These are phyloP conservation scores for Lachnellula occidentalis DNA, from an alignment of 2,329 filamentous ascomycete species.

Conservation along the genomic window DNA sequence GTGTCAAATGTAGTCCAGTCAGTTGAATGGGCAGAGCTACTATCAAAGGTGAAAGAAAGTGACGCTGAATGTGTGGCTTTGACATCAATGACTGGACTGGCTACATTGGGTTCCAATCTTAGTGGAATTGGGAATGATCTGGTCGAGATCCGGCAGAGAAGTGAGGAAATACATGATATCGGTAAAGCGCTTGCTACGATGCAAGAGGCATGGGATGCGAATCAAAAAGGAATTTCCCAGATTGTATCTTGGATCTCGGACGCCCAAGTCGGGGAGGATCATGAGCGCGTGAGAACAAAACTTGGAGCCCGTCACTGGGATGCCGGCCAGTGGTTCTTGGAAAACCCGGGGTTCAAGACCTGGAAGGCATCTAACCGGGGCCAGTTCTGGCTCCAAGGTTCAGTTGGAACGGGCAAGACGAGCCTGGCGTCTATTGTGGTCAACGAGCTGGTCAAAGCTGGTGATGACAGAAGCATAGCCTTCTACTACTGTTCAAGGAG, in stretches of 20 bases:
- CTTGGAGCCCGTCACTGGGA: conserved; percentile 1
- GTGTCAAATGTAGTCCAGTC: conserved; percentile 6
- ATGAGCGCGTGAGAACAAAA: conserved; percentile 5
- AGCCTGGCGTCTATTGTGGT: too few species aligned
- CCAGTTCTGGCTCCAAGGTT: too few species aligned
- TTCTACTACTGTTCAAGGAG: too few species aligned
- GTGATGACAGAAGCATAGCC: too few species aligned
- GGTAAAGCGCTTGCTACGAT: conserved; percentile 2
- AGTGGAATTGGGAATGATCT: neutral
- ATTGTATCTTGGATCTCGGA: conserved; percentile 7
- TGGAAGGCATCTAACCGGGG: too few species aligned
- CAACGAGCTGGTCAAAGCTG: too few species aligned
- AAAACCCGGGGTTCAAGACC: neutral
- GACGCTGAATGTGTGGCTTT: conserved; percentile 5
- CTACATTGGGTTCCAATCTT: conserved; percentile 1
- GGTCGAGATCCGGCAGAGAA: conserved; percentile 1
- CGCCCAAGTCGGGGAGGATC: conserved; percentile 6
- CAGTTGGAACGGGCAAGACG: too few species aligned
- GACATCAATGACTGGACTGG: conserved; percentile 1
- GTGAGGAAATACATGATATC: conserved; percentile 4
- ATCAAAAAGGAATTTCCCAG: neutral
- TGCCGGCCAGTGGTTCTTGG: neutral
- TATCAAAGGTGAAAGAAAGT: conserved; percentile 5
- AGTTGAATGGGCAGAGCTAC: conserved; percentile 6
- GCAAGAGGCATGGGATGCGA: conserved; percentile 3